Percentiles rank a stretch among this genome's conserved stretches.
Conservation (phyloP, 768 basidiomycete species). For the Tulasnella sp. region DNA sequence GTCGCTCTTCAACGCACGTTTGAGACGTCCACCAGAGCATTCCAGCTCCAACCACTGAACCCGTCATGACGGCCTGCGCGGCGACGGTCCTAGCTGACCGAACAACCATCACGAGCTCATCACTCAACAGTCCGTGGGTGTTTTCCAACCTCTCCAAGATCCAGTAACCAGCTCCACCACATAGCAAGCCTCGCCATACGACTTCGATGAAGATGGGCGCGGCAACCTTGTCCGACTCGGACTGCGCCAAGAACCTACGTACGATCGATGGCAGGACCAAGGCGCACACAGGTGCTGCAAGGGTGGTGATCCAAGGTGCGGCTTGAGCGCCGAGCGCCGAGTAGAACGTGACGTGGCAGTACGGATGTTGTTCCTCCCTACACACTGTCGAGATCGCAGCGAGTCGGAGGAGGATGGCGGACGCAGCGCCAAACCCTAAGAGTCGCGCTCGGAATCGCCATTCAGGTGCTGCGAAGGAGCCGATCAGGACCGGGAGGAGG, state of each 20-base stretch:
- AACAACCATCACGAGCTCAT: constrained; percentile 29
- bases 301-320: constrained; percentile 48
- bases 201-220: constrained; percentile 52
- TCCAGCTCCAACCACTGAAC: constrained; percentile 36
- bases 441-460: constrained; percentile 61
- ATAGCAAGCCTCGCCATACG: constrained; percentile 45
- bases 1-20: constrained; percentile 42
- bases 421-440: constrained; percentile 54
- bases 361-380: constrained; percentile 87
- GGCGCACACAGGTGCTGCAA: constrained; percentile 46
- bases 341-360: constrained; percentile 85
- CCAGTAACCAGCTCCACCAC: constrained; percentile 61
- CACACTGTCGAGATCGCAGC: constrained; percentile 79
- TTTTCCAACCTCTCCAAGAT: constrained; percentile 63
- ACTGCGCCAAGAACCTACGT: constrained; percentile 46
- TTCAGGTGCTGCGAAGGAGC: constrained; percentile 57
- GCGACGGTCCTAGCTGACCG: constrained; percentile 47
- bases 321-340: constrained; percentile 55
- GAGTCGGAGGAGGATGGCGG: constrained; percentile 57
- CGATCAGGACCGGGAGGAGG: constrained; percentile 50
- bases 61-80: constrained; percentile 42
- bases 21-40: constrained; percentile 63
- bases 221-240: constrained; percentile 61
- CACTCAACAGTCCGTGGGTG: constrained; percentile 20
- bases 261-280: constrained; percentile 47